Percentiles rank a stretch among this genome's conserved stretches.
phyloP scores from a whole-genome alignment of 345 rosid species.

The Eucalyptus cloeziana region DNA sequence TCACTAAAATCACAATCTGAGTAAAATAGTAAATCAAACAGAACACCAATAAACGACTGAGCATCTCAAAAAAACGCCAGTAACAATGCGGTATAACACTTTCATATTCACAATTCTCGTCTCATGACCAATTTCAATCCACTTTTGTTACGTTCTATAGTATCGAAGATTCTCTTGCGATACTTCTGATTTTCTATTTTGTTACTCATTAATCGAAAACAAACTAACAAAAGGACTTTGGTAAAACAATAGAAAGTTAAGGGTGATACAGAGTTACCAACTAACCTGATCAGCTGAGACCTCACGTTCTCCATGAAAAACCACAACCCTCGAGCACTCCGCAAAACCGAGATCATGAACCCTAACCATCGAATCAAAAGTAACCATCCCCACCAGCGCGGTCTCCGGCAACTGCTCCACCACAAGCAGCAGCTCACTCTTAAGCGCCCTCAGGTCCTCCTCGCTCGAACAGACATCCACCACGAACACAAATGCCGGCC shows the following conservation, averaged over 20 bases:
- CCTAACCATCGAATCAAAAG: slow-evolving; percentile 81
- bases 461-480: slow-evolving; percentile 60
- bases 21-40: not conserved
- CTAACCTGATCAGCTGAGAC: slow-evolving; percentile 67
- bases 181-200: not conserved
- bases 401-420: slow-evolving; percentile 80
- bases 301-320: slow-evolving; percentile 73
- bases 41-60: not conserved
- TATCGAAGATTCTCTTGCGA: not conserved
- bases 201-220: not conserved
- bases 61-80: not conserved
- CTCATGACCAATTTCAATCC: not conserved
- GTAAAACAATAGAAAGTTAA: not conserved
- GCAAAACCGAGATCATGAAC: slow-evolving; percentile 72
- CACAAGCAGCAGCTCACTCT: slow-evolving; percentile 59
- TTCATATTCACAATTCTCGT: not conserved
- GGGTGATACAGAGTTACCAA: not conserved
- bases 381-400: slow-evolving; percentile 55
- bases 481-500: slow-evolving; percentile 86
- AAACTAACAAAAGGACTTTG: not conserved
- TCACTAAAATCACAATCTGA: not conserved
- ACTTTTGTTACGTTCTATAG: not conserved
- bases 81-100: not conserved
- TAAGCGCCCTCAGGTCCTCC: slow-evolving; percentile 64
- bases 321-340: slow-evolving; percentile 59